Evolutionary conservation across 352 stramenopile genomes (phyloP).

Genomic region (Pythium grandisporangium): DNA sequence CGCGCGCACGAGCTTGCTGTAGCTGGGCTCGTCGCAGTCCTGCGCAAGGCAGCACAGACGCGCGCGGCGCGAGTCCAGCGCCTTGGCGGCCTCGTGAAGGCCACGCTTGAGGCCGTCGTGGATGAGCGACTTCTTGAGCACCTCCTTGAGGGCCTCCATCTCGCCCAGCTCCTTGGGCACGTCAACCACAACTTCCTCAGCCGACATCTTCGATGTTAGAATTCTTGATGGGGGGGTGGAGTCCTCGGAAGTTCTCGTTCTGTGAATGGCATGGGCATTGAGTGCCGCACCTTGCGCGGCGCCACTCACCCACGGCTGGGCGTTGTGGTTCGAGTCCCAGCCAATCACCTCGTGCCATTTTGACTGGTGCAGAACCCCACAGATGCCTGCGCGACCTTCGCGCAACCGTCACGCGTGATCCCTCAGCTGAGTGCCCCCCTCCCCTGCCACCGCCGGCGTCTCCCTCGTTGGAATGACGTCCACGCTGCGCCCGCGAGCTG

Average conservation of each 20-base stretch:
- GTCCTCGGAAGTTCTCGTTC: conserved; percentile 51
- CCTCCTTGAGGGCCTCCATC: conserved; percentile 97
- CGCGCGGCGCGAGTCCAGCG: conserved; percentile 95
- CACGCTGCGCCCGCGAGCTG: too few relatives aligned
- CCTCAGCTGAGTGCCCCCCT: background rate
- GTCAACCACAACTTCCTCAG: conserved; percentile 91
- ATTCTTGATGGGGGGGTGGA: conserved; percentile 21
- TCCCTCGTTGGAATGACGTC: too few relatives aligned
- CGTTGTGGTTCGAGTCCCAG: too few relatives aligned
- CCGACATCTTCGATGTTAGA: conserved; percentile 77
- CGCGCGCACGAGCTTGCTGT: conserved; percentile 98
- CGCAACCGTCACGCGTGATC: conserved; percentile 10
- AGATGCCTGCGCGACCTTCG: conserved; percentile 6
- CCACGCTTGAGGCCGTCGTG: conserved; percentile 98
- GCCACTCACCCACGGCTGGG: too few relatives aligned
- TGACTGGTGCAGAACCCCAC: conserved; percentile 18
- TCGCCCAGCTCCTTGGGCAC: conserved; percentile 92
- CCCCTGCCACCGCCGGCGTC: too few relatives aligned
- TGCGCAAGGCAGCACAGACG: conserved; percentile 98
- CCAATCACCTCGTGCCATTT: conserved; percentile 2
- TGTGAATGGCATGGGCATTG: conserved; percentile 1
- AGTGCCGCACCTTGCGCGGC: background rate
- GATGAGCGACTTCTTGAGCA: conserved; percentile 99
- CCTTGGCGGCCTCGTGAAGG: conserved; percentile 98
- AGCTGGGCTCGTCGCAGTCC: conserved; percentile 99